These are phyloP conservation scores for Apodospora peruviana DNA, from an alignment of 495 filamentous ascomycete species.

Conservation along the genomic window DNA sequence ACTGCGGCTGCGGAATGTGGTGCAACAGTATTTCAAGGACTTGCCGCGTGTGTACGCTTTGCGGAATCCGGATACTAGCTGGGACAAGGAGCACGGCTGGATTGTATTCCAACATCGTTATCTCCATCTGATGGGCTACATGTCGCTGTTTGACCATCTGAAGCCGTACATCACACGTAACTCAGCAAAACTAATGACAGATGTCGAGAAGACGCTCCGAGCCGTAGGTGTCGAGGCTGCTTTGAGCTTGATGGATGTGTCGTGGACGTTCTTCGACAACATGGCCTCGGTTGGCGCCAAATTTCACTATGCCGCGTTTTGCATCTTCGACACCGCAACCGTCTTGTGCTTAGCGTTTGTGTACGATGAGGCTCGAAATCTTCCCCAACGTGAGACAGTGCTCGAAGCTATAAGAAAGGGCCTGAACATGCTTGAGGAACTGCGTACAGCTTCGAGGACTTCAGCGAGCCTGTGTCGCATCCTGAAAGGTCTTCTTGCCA, in stretches of 20 bases:
- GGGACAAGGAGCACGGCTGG: conserved; percentile 38
- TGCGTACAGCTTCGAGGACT: conserved; percentile 23
- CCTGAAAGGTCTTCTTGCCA: conserved; percentile 18
- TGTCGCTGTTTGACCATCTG: conserved; percentile 39
- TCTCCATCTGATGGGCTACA: conserved; percentile 42
- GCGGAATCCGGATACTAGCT: conserved; percentile 34
- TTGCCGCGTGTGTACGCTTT: conserved; percentile 40
- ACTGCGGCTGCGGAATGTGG: conserved; percentile 21
- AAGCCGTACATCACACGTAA: conserved; percentile 38
- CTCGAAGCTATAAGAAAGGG: conserved; percentile 34
- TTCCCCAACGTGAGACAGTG: conserved; percentile 37
- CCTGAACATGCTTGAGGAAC: conserved; percentile 32
- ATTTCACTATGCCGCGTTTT: conserved; percentile 49
- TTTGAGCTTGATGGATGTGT: conserved; percentile 35
- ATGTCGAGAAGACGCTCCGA: conserved; percentile 24
- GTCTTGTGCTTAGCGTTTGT: conserved; percentile 47
- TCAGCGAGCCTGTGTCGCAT: conserved; percentile 22
- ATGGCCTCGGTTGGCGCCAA: conserved; percentile 40
- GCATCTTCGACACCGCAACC: conserved; percentile 46
- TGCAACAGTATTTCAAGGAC: conserved; percentile 34
- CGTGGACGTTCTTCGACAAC: conserved; percentile 35
- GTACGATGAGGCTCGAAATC: conserved; percentile 36
- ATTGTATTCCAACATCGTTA: conserved; percentile 45
- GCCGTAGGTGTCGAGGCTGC: conserved; percentile 34
- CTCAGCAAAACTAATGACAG: conserved; percentile 20